A percentile compares a stretch with the other conserved stretches of the same genome.
These are phyloP conservation scores for Cyclaneusma minus DNA, from an alignment of 2,329 filamentous ascomycete species.

Conservation along the genomic window DNA sequence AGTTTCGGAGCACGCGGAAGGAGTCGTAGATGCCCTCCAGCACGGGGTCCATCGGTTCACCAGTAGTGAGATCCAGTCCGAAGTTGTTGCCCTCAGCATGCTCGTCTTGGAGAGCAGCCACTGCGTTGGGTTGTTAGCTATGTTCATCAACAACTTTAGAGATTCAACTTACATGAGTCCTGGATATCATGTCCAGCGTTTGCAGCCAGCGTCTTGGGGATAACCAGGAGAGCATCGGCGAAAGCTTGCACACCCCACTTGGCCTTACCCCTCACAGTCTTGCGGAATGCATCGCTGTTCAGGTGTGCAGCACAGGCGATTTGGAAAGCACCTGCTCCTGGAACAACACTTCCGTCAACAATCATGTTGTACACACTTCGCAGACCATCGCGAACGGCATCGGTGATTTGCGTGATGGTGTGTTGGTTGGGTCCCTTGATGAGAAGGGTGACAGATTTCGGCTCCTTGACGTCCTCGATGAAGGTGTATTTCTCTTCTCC, in stretches of 20 bases:
- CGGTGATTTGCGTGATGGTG: conserved; percentile 92
- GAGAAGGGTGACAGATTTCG: conserved; percentile 91
- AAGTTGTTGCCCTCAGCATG: conserved; percentile 69
- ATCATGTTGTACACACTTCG: conserved; percentile 99
- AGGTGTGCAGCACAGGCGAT: conserved; percentile 81
- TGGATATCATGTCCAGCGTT: conserved; percentile 96
- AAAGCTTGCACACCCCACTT: conserved; percentile 94
- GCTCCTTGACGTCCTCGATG: conserved; percentile 94
- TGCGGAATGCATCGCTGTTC: conserved; percentile 71
- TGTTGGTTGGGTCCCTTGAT: conserved; percentile 97
- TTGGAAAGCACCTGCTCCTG: conserved; percentile 90
- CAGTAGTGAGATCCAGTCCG: conserved; percentile 73
- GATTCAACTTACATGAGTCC: conserved; percentile 59
- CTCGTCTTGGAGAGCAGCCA: conserved; percentile 79
- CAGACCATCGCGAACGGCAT: conserved; percentile 87
- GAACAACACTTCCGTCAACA: conserved; percentile 91
- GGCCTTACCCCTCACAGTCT: conserved; percentile 92
- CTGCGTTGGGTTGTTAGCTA: conserved; percentile 26
- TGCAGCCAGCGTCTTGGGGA: conserved; percentile 92
- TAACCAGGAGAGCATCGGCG: conserved; percentile 83
- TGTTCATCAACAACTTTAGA: conserved; percentile 6
- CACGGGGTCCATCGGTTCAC: conserved; percentile 88
- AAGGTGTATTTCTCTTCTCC: conserved; percentile 99
- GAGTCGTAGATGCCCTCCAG: conserved; percentile 91
- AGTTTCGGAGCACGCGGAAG: conserved; percentile 87